Base-by-base conservation (phyloP, 768 basidiomycete genomes). In the Mycena rosella region DNA sequence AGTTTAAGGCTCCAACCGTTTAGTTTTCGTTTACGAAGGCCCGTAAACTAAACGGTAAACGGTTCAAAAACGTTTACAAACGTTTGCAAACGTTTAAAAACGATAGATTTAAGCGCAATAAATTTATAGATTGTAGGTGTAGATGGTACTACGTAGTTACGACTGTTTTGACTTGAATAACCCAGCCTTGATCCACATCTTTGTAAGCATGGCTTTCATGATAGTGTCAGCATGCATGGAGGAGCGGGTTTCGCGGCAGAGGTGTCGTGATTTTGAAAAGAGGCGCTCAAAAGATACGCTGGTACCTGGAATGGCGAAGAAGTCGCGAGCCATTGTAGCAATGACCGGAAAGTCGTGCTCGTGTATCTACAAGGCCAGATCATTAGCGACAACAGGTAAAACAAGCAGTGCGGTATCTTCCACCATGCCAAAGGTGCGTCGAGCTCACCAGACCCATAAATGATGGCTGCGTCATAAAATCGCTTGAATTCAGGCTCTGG, bases 251-350 rank as follows among this genome's bases (percentile, higher is more conserved):
- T 74, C 53, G 17, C 54, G 62, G 40, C 74, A 73, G 38, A 75
- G 58, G 52, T 74, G 73, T 5, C 72, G 60, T 8, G 72, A 74
- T 17, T 59, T 68, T 1, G 75, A 77, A 52, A 77, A 77, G 15
- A 72, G 56, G 3, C 69, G 60, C 47, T 77, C 75, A 30, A 75
- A 73, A 3, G 75, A 72, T 3, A 76, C 71, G 40, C 70, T 71
- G 22, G 74, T 68, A 22, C 60, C 75, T 27, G 72, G 74, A 42
- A 76, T 72, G n/a, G 74, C 66, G n/a, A 71, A 65, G 32, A 58
- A 45, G 22, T 45, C 56, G 7, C 56, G 56, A 20, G 42, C 42
- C 56, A 58, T 45, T 29, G 6, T 1, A 0, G 56, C 32, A 13
- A 58, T 27, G 17, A 58, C 29, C 5, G 42, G 32, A 34, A 48